phyloP scores from a whole-genome alignment of 176 grass and related monocot genomes.

The Aegilops umbellulata region DNA sequence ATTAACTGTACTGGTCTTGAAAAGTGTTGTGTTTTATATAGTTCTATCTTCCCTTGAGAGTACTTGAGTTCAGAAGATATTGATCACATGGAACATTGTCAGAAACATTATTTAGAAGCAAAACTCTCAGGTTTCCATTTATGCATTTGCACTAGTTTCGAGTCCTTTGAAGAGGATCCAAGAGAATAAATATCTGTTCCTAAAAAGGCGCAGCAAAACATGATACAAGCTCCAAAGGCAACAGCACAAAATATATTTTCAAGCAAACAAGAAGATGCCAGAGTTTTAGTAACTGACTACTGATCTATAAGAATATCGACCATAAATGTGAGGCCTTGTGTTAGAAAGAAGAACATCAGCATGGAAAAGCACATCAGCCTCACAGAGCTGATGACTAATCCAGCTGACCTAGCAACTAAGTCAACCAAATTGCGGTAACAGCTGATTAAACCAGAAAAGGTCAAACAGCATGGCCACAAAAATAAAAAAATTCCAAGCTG shows the following conservation, averaged over 20 bases:
- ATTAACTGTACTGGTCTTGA: background rate
- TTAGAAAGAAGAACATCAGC: background rate
- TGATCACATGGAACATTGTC: conserved; percentile 1
- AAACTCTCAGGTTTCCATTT: background rate
- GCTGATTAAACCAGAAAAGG: background rate
- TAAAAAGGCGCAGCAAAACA: background rate
- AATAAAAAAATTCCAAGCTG: background rate
- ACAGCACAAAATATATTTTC: background rate
- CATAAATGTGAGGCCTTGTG: background rate
- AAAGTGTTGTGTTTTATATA: background rate
- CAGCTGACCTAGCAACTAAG: background rate
- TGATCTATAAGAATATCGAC: background rate
- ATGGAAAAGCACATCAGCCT: background rate
- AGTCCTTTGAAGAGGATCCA: background rate
- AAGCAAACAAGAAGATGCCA: background rate
- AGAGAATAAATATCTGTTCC: background rate
- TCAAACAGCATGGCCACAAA: background rate
- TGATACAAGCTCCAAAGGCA: conserved; percentile 1
- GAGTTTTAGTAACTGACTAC: background rate
- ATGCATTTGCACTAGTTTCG: background rate
- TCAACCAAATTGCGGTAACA: background rate
- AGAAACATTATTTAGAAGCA: background rate
- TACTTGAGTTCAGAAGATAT: background rate
- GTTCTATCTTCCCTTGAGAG: background rate
- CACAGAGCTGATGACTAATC: background rate